Evolutionary conservation across 2,329 filamentous ascomycete species (phyloP).

Genomic region (Rhexocercosporidium sp.): DNA sequence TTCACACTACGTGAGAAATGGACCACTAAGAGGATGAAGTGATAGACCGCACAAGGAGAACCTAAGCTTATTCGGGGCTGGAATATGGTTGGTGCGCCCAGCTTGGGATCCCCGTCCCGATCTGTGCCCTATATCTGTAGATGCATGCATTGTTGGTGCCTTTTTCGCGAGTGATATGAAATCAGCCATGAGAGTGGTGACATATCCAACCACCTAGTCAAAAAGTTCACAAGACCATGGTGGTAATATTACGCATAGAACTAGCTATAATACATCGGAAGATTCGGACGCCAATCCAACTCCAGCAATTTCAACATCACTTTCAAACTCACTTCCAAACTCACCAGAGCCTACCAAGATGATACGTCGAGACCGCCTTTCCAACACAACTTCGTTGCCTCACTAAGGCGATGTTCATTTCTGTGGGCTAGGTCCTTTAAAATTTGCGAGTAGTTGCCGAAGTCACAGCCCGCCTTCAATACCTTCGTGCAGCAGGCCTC

Average conservation of each 20-base stretch:
- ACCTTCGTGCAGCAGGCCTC: neutral
- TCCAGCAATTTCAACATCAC: constrained; percentile 8
- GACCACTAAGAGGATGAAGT: neutral
- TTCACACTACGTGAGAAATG: neutral
- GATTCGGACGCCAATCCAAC: neutral
- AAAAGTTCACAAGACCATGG: neutral
- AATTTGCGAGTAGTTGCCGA: neutral
- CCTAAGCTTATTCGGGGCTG: too few species aligned
- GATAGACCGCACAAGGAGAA: too few species aligned
- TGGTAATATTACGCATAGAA: constrained; percentile 5
- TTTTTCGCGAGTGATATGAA: neutral
- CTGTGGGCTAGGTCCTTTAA: neutral
- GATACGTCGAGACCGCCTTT: neutral
- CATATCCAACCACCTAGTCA: constrained; percentile 5
- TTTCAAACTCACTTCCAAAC: constrained; percentile 6
- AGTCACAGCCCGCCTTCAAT: neutral
- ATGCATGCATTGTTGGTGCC: neutral
- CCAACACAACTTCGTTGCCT: neutral
- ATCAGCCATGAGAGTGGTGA: neutral
- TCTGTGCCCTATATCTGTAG: neutral
- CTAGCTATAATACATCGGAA: neutral
- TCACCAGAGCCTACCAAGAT: neutral
- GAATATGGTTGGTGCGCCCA: too few species aligned
- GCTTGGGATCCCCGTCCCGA: neutral
- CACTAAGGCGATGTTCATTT: neutral